Percentiles rank a stretch among this genome's conserved stretches.
These are phyloP conservation scores for Rhodamnia rubescens DNA, from an alignment of 345 rosid species.

Conservation along the genomic window DNA sequence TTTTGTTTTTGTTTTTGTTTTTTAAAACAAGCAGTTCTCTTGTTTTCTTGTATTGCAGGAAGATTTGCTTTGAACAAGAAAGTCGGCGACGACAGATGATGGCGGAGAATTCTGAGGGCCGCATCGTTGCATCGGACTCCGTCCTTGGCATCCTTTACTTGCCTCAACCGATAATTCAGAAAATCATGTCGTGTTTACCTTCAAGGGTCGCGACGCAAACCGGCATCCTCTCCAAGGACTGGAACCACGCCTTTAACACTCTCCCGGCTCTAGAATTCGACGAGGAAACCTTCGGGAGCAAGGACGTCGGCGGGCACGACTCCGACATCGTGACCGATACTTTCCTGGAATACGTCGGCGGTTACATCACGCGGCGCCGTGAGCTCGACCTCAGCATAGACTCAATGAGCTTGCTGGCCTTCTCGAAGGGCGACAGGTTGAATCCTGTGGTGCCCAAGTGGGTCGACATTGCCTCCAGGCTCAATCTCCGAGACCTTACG, in stretches of 20 bases:
- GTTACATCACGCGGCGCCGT: neutral
- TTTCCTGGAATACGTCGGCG: neutral
- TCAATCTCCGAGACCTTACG: neutral
- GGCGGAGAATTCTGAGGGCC: neutral
- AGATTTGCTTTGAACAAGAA: neutral
- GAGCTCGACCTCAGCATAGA: neutral
- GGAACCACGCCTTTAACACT: neutral
- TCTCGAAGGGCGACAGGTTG: neutral
- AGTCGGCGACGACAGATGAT: neutral
- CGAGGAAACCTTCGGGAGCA: neutral
- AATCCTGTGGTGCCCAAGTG: neutral
- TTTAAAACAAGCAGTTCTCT: neutral
- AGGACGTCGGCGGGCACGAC: fast-evolving
- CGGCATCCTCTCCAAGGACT: neutral
- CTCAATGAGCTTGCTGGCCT: neutral
- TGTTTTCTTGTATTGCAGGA: neutral
- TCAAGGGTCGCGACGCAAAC: neutral
- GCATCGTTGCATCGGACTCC: neutral
- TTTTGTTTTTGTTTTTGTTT: too few species aligned
- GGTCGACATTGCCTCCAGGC: neutral
- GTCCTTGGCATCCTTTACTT: neutral
- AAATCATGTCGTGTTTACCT: neutral
- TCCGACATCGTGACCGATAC: neutral
- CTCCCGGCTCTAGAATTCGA: neutral
- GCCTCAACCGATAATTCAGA: neutral